Percentiles rank a stretch among this genome's conserved stretches.
Conservation (phyloP, 495 filamentous ascomycete species). For the Glarea lozoyensis region DNA sequence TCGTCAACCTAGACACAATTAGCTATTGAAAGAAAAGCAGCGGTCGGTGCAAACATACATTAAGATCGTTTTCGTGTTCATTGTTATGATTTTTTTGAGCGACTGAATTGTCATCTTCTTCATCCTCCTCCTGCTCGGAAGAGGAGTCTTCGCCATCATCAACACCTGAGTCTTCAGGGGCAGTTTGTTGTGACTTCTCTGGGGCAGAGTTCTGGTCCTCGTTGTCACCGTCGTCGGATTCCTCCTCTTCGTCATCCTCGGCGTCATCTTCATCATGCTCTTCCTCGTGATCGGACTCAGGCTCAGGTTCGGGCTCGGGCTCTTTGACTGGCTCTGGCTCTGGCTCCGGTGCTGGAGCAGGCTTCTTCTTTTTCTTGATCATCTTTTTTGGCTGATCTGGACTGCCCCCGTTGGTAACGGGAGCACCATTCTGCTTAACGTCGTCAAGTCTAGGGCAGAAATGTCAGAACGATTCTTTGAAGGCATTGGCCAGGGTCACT, state of each 20-base stretch:
- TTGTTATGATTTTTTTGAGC: constrained; percentile 1
- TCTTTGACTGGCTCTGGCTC: constrained; percentile 9
- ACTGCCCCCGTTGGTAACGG: background rate
- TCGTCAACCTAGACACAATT: background rate
- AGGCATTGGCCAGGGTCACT: too few species aligned
- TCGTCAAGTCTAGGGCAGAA: too few species aligned
- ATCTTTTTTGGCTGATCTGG: constrained; percentile 3
- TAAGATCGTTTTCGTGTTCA: constrained; percentile 5
- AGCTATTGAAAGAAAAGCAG: too few species aligned
- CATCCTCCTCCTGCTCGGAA: constrained; percentile 3
- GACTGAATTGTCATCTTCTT: constrained; percentile 2
- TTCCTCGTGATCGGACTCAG: constrained; percentile 3
- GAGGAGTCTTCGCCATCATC: constrained; percentile 4
- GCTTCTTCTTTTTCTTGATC: constrained; percentile 13
- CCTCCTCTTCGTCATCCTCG: constrained; percentile 2
- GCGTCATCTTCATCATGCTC: constrained; percentile 8
- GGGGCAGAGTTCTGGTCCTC: constrained; percentile 9
- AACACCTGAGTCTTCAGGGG: background rate
- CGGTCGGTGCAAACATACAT: too few species aligned
- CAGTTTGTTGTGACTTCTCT: background rate
- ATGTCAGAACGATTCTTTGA: too few species aligned
- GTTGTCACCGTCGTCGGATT: constrained; percentile 1
- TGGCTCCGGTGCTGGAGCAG: constrained; percentile 4
- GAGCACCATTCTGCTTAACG: background rate
- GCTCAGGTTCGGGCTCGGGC: constrained; percentile 5